phyloP scores from a whole-genome alignment of 805 yeast species.

The Candida dajiaensis region DNA sequence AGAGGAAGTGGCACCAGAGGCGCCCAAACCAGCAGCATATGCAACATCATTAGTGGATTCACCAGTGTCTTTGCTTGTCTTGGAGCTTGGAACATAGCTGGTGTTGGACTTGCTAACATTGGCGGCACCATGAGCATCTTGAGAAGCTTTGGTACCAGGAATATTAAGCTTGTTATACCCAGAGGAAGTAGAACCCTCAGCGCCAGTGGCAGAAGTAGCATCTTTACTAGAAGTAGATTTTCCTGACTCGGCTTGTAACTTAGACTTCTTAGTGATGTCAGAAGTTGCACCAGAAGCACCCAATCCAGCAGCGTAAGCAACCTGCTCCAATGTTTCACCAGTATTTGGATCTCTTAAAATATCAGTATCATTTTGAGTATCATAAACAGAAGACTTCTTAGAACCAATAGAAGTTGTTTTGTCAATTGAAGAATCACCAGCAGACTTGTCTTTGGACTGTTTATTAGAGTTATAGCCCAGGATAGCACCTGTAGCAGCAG shows the following conservation, averaged over 20 bases:
- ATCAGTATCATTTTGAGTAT: neutral
- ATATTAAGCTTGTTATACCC: constrained; percentile 11
- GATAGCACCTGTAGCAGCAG: constrained; percentile 1
- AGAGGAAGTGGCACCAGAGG: constrained; percentile 7
- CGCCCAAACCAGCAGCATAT: constrained; percentile 8
- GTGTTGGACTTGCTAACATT: neutral
- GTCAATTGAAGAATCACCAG: neutral
- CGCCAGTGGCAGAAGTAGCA: constrained; percentile 13
- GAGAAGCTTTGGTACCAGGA: constrained; percentile 7
- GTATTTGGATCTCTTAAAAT: neutral
- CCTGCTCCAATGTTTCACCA: constrained; percentile 2
- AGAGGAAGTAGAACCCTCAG: constrained; percentile 6
- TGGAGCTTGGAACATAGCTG: neutral
- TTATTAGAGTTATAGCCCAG: constrained; percentile 1
- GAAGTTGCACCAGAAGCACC: constrained; percentile 9
- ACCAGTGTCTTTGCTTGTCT: neutral
- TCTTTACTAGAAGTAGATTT: constrained; percentile 12
- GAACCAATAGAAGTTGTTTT: neutral
- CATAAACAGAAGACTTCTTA: neutral
- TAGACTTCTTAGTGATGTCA: neutral
- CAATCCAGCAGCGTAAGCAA: constrained; percentile 6
- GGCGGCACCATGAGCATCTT: neutral
- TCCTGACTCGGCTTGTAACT: neutral
- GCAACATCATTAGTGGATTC: constrained; percentile 5
- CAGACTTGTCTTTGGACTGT: neutral